Evolutionary conservation across 148 eudicot genomes (phyloP).

Genomic region (Rhododendron griersonianum): DNA sequence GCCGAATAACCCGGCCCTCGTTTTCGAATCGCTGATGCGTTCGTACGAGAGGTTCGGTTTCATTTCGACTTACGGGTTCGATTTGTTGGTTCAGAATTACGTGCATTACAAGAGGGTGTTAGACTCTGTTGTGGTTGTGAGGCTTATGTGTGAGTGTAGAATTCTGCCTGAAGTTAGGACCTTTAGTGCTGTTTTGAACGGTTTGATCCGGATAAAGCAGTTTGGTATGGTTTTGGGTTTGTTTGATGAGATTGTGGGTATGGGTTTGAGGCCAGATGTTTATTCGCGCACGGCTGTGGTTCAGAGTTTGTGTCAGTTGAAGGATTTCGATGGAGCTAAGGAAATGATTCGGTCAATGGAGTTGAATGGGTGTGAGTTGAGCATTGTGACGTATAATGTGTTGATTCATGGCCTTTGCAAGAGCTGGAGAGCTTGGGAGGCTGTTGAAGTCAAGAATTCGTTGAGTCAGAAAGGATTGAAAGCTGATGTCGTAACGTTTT

Average conservation of each 20-base stretch:
- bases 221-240: constrained; percentile 47
- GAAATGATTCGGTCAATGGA: constrained; percentile 46
- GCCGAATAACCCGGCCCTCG: constrained; percentile 9
- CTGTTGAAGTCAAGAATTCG: constrained; percentile 50
- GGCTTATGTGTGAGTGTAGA: constrained; percentile 31
- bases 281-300: constrained; percentile 58
- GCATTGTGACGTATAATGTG: constrained; percentile 65
- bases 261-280: constrained; percentile 40
- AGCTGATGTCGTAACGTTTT: constrained; percentile 66
- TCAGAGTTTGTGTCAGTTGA: constrained; percentile 70
- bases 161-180: constrained; percentile 72
- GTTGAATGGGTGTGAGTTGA: constrained; percentile 39
- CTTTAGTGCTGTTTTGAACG: constrained; percentile 60
- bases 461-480: constrained; percentile 49
- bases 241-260: constrained; percentile 36
- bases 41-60: constrained; percentile 26
- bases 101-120: constrained; percentile 40
- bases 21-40: constrained; percentile 29
- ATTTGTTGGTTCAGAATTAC: constrained; percentile 51
- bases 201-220: constrained; percentile 38
- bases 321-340: constrained; percentile 48
- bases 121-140: constrained; percentile 40
- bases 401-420: constrained; percentile 72
- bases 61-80: constrained; percentile 46
- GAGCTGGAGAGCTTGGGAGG: constrained; percentile 49